Base-by-base conservation (phyloP, 805 yeast species). In the Candida sakaeoensis region DNA sequence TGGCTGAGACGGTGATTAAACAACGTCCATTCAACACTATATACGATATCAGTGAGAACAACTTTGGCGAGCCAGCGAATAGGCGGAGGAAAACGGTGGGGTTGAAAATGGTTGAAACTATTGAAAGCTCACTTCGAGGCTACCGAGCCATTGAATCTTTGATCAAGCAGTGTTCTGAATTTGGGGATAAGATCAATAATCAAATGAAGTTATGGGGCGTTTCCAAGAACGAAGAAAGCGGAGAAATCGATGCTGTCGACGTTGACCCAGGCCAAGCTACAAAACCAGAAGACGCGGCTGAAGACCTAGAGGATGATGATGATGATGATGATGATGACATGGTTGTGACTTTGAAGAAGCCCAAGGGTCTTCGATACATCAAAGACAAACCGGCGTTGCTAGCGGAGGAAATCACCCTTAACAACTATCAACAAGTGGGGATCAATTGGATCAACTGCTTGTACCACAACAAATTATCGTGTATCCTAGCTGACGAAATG, bases 401-500 rank as follows among this genome's bases (percentile, higher is more conserved):
- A 45, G 67, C 87, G 1, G 69, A 67, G 0, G 85, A 77, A 15
- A 70, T 87, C 13, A 76, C 75, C 28, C 69, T 93, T 51, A 93
- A 91, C 54, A 81, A 79, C 54, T 93, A 93, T 60, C 99, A 93
- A 66, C 93, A 89, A 51, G 95, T 90, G n/a, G 99, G 99, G 33
- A 65, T 93, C 38, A 93, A 93, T 58, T 93, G 99, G 99, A 68
- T 93, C 40, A 74, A 81, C 46, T 60, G 91, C 40, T 69, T 93
- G 22, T 93, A 91, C 58, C 79, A 77, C 43, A 79, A 84, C 54
- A 74, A 79, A 13, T 70, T 93, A 41, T 88, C 96, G 5, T 90
- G 99, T 64, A 93, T 93, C 41, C 68, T 93, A 36, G 99, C 99
- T 0, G 99, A 93, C 65, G 99, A 93, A 59, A 93, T 93, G 99